Evolutionary conservation across 2,329 filamentous ascomycete genomes (phyloP).

Genomic region (Zymoseptoria brevis): DNA sequence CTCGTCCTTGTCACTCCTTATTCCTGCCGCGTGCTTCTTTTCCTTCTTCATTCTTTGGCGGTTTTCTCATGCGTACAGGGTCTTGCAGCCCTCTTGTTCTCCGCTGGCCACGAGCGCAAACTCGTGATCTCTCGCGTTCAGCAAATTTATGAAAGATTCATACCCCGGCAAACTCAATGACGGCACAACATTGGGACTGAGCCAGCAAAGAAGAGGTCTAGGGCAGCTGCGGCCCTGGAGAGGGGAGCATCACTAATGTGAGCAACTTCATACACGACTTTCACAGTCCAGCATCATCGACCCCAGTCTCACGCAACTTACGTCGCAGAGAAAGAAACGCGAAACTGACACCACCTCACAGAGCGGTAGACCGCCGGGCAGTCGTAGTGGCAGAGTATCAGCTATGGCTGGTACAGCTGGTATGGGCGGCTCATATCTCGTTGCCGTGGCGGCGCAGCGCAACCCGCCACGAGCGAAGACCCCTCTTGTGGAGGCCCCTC

Average conservation of each 20-base stretch:
- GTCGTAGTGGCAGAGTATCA: neutral
- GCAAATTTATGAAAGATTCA: neutral
- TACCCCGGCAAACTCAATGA: neutral
- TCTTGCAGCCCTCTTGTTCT: too few species aligned
- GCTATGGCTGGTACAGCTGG: neutral
- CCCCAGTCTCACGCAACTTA: neutral
- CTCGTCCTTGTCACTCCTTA: neutral
- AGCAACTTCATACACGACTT: neutral
- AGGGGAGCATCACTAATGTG: neutral
- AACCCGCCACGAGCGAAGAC: slow-evolving; percentile 1
- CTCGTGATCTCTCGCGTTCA: neutral
- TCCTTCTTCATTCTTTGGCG: neutral
- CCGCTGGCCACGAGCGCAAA: neutral
- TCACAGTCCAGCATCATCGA: neutral
- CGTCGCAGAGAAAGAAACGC: neutral
- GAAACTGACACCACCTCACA: neutral
- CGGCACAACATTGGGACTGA: neutral
- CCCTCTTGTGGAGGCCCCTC: neutral
- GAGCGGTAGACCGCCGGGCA: neutral
- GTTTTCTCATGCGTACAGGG: too few species aligned
- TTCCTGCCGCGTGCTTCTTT: neutral
- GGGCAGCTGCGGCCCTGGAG: neutral
- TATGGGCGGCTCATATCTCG: neutral
- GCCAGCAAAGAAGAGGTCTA: neutral
- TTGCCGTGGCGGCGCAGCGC: neutral